phyloP scores from a whole-genome alignment of 163 green algal genomes.

The Chloromonas sp. region DNA sequence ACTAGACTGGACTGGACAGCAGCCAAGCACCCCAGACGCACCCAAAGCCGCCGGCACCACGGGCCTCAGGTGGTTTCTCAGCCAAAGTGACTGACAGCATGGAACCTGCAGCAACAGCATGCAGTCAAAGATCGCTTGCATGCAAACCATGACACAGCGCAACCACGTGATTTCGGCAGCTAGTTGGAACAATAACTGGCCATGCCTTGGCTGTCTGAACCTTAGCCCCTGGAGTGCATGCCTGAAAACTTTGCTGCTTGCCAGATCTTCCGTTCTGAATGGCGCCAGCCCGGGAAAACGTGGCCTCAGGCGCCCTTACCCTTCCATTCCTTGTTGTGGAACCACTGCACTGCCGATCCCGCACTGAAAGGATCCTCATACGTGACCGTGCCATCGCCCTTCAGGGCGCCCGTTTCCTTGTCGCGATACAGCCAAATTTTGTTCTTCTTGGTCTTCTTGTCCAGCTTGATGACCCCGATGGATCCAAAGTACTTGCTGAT shows the following conservation, averaged over 20 bases:
- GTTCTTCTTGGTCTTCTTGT: conserved; percentile 74
- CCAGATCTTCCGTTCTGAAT: too few species aligned
- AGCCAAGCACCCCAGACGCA: not conserved
- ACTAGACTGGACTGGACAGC: not conserved
- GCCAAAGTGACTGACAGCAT: conserved; percentile 63
- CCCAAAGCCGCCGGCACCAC: conserved; percentile 11
- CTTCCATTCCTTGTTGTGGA: conserved; percentile 82
- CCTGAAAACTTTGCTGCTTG: too few species aligned
- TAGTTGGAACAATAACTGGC: too few species aligned
- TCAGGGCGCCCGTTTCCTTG: conserved; percentile 73
- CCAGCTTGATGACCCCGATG: conserved; percentile 74
- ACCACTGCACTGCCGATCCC: conserved; percentile 77
- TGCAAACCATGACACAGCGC: not conserved
- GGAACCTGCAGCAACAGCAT: conserved; percentile 25
- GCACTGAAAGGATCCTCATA: conserved; percentile 75
- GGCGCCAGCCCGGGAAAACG: too few species aligned
- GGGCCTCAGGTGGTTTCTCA: conserved; percentile 21
- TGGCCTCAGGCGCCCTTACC: conserved; percentile 24
- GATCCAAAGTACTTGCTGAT: conserved; percentile 77
- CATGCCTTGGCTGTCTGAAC: too few species aligned
- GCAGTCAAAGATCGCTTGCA: not conserved
- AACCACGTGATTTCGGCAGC: not conserved
- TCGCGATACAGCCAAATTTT: conserved; percentile 88
- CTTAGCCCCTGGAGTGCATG: too few species aligned
- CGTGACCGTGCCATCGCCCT: conserved; percentile 82